Evolutionary conservation across 345 rosid genomes (phyloP).

Genomic region (Diplotaxis tenuifolia): DNA sequence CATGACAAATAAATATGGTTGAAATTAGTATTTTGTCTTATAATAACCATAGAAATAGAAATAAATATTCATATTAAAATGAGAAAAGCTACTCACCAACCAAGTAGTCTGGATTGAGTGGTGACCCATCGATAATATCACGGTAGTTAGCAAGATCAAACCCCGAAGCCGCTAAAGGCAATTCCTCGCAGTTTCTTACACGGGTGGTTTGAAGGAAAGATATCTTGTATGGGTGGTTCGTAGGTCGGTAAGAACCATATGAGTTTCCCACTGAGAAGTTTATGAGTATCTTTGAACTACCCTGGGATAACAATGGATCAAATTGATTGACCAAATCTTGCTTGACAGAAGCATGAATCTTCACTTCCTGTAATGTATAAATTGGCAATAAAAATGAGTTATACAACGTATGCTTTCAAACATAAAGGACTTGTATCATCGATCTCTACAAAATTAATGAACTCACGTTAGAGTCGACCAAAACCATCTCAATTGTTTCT

Average conservation of each 20-base stretch:
- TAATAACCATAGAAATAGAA: too few species aligned
- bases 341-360: background rate
- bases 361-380: background rate
- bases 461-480: background rate
- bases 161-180: background rate
- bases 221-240: background rate
- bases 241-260: background rate
- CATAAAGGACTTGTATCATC: background rate
- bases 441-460: too few species aligned
- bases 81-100: background rate
- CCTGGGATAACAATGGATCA: background rate
- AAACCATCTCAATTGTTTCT: background rate
- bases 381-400: too few species aligned
- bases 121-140: background rate
- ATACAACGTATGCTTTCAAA: too few species aligned
- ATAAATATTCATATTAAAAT: too few species aligned
- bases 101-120: background rate
- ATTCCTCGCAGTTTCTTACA: background rate
- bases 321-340: background rate
- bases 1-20: background rate
- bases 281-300: background rate
- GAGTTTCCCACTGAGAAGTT: background rate
- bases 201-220: background rate
- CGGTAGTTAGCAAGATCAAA: background rate
- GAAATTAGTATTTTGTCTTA: too few species aligned